Evolutionary conservation across 768 basidiomycete species (phyloP).

Genomic region (Russula virescens): DNA sequence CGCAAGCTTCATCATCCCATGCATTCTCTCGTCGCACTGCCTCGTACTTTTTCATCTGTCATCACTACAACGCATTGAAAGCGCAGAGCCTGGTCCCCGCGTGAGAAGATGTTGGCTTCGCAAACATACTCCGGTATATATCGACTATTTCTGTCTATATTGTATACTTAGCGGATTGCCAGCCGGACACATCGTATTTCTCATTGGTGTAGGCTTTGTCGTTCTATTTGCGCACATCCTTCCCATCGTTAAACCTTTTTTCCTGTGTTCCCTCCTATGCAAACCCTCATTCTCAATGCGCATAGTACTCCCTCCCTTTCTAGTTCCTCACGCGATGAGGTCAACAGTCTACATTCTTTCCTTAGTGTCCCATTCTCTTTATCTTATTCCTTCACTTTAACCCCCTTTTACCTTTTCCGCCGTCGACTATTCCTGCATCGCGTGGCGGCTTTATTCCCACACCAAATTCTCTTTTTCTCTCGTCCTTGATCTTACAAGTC

Average conservation of each 20-base stretch:
- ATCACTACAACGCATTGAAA: conserved; percentile 25
- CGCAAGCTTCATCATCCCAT: conserved; percentile 41
- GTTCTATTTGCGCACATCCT: conserved; percentile 23
- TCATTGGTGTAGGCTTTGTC: conserved; percentile 25
- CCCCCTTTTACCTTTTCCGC: conserved; percentile 34
- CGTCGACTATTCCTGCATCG: conserved; percentile 35
- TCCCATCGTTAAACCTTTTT: conserved; percentile 23
- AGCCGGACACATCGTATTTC: conserved; percentile 19
- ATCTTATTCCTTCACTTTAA: conserved; percentile 81
- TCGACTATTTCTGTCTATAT: conserved; percentile 24
- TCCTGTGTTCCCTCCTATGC: conserved; percentile 30
- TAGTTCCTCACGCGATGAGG: conserved; percentile 47
- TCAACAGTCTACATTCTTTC: conserved; percentile 47
- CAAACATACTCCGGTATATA: conserved; percentile 24
- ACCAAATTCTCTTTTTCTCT: conserved; percentile 17
- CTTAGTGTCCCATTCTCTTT: conserved; percentile 50
- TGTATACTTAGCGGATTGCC: conserved; percentile 25
- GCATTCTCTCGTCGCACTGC: conserved; percentile 35
- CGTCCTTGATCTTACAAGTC: conserved; percentile 19
- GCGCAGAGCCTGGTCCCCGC: conserved; percentile 17
- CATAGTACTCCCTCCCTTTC: conserved; percentile 44
- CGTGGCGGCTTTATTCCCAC: conserved; percentile 29
- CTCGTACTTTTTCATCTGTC: conserved; percentile 31
- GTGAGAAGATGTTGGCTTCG: conserved; percentile 24
- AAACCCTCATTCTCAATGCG: conserved; percentile 53